Evolutionary conservation across 495 filamentous ascomycete species (phyloP).

Genomic region (Bathelium albidoporum): DNA sequence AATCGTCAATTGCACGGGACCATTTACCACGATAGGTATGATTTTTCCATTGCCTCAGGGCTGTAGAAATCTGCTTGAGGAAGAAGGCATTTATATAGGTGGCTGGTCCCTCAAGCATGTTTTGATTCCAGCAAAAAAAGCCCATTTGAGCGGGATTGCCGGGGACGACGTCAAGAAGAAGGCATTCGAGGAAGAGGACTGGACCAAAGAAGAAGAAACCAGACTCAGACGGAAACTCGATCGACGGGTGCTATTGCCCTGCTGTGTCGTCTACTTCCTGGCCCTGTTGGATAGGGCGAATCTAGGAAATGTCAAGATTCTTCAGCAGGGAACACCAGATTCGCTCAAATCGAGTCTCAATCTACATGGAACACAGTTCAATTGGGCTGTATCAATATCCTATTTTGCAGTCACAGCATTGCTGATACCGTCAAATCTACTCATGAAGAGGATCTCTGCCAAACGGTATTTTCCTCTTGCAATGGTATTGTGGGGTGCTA

Average conservation of each 20-base stretch:
- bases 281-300: slow-evolving; percentile 8
- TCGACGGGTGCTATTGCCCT: slow-evolving; percentile 7
- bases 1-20: background rate
- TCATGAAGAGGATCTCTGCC: slow-evolving; percentile 9
- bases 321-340: slow-evolving; percentile 8
- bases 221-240: slow-evolving; percentile 10
- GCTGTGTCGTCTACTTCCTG: slow-evolving; percentile 11
- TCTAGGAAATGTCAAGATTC: slow-evolving; percentile 7
- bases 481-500: slow-evolving; percentile 2
- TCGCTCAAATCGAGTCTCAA: background rate
- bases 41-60: background rate
- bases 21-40: background rate
- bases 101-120: slow-evolving; percentile 11
- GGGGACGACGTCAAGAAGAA: background rate
- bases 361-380: slow-evolving; percentile 12
- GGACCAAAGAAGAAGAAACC: slow-evolving; percentile 3
- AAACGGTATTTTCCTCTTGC: slow-evolving; percentile 7
- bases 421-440: slow-evolving; percentile 8
- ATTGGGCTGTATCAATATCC: slow-evolving; percentile 8
- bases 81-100: slow-evolving; percentile 13
- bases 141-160: background rate
- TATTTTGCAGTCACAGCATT: slow-evolving; percentile 8
- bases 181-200: background rate
- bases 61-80: background rate
- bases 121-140: background rate